Conservation (phyloP, 306 rosid species). For the Quercus dentata region DNA sequence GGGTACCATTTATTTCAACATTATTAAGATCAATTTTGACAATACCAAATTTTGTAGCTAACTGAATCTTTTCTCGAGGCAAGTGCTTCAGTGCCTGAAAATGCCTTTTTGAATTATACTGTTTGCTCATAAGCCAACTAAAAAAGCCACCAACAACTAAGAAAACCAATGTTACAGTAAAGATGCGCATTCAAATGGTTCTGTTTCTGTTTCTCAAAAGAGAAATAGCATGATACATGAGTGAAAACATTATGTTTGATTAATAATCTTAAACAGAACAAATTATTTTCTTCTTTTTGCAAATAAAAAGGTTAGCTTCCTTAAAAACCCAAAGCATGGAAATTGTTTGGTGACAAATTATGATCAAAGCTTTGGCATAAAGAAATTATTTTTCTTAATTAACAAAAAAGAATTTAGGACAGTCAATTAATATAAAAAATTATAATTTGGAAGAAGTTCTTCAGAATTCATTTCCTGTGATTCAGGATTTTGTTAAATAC, state of each 20-base stretch:
- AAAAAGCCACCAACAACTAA: neutral
- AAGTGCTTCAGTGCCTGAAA: slow-evolving; percentile 61
- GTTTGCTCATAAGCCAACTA: neutral
- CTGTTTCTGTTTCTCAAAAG: neutral
- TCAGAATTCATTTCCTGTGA: neutral
- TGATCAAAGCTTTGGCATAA: neutral
- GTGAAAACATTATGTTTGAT: too few relatives aligned
- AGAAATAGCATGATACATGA: neutral
- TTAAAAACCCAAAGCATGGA: neutral
- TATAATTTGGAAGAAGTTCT: neutral
- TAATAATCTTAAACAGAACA: too few relatives aligned
- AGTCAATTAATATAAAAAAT: neutral
- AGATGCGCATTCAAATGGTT: neutral
- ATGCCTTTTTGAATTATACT: neutral
- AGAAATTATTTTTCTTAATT: neutral
- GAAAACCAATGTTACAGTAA: neutral
- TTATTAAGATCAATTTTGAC: slow-evolving; percentile 14
- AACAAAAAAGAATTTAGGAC: neutral
- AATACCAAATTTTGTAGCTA: slow-evolving; percentile 88
- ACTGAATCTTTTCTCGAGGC: slow-evolving; percentile 66
- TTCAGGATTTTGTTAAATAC: neutral
- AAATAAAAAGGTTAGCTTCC: too few relatives aligned
- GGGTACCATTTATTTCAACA: slow-evolving; percentile 54
- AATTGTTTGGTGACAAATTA: neutral
- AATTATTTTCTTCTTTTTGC: too few relatives aligned